Evolutionary conservation across 2,329 filamentous ascomycete species (phyloP).

Genomic region (Aspergillus amoenus): DNA sequence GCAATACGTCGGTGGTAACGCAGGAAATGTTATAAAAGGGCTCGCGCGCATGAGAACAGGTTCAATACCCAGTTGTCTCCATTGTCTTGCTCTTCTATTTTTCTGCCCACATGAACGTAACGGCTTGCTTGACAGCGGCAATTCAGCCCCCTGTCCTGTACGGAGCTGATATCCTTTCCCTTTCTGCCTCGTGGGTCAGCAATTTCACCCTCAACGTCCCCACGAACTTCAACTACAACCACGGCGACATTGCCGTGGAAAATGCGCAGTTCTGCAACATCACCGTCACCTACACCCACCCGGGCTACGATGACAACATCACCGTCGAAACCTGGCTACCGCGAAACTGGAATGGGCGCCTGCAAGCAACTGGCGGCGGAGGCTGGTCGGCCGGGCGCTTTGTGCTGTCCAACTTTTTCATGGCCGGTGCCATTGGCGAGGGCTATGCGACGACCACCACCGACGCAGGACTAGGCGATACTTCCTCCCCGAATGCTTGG

Average conservation of each 20-base stretch:
- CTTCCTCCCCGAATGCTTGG: slow-evolving; percentile 2
- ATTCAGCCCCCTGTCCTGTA: slow-evolving; percentile 12
- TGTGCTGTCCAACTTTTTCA: slow-evolving; percentile 11
- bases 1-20: too few relatives aligned
- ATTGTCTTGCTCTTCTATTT: too few relatives aligned
- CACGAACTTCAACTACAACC: slow-evolving; percentile 11
- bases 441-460: slow-evolving; percentile 13
- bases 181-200: slow-evolving; percentile 15
- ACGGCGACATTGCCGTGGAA: not conserved
- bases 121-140: not conserved
- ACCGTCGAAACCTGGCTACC: slow-evolving; percentile 37
- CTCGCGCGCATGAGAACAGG: rapidly evolving
- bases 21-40: too few relatives aligned
- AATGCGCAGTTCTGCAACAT: slow-evolving; percentile 37
- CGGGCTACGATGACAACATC: slow-evolving; percentile 35
- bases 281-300: slow-evolving; percentile 40
- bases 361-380: slow-evolving; percentile 42
- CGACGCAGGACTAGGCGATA: slow-evolving; percentile 12
- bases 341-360: slow-evolving; percentile 37
- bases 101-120: not conserved
- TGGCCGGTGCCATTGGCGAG: slow-evolving; percentile 11
- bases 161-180: slow-evolving; percentile 19
- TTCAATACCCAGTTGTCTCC: too few relatives aligned
- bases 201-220: slow-evolving; percentile 14
- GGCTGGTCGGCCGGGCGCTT: slow-evolving; percentile 26